Percentiles rank a stretch among this genome's conserved stretches.
Evolutionary conservation across 2,329 filamentous ascomycete genomes (phyloP).

Genomic region (Fusarium setosum): DNA sequence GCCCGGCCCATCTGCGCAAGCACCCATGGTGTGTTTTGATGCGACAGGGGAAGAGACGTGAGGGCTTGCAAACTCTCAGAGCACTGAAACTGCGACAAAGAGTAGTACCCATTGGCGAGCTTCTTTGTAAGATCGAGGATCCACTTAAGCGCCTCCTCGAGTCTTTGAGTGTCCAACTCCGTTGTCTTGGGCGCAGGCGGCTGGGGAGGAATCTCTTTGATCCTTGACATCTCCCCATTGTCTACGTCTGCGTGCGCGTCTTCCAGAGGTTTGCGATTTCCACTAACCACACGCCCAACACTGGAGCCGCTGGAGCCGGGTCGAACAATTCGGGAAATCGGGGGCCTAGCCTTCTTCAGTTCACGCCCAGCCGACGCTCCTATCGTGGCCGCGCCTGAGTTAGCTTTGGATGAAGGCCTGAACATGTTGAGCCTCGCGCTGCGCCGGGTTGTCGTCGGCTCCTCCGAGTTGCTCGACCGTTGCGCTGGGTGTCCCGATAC

Average conservation of each 20-base stretch:
- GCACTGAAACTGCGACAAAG: constrained; percentile 82
- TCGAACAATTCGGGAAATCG: constrained; percentile 73
- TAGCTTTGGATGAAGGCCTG: constrained; percentile 75
- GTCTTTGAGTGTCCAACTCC: constrained; percentile 69
- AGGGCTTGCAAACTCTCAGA: constrained; percentile 81
- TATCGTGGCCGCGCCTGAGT: constrained; percentile 66
- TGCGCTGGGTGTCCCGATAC: constrained; percentile 84
- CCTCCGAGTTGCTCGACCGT: constrained; percentile 63
- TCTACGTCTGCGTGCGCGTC: constrained; percentile 78
- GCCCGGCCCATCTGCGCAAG: constrained; percentile 90
- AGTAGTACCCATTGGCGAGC: constrained; percentile 82
- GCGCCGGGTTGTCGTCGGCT: constrained; percentile 68
- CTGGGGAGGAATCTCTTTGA: constrained; percentile 56
- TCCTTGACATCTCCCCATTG: constrained; percentile 67
- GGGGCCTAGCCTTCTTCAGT: constrained; percentile 85
- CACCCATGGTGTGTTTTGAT: constrained; percentile 94
- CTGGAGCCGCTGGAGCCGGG: constrained; percentile 74
- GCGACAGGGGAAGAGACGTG: constrained; percentile 74
- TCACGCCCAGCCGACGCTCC: constrained; percentile 73
- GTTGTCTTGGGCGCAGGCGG: constrained; percentile 51
- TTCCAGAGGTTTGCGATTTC: constrained; percentile 81
- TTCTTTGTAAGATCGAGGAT: constrained; percentile 85
- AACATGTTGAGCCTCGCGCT: constrained; percentile 79
- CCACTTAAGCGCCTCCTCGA: constrained; percentile 81
- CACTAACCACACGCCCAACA: constrained; percentile 88